Evolutionary conservation across 1,284 basidiomycete genomes (phyloP), one percentile per base, ranked within the genome.

Genomic region (Gomphus bonarii): DNA sequence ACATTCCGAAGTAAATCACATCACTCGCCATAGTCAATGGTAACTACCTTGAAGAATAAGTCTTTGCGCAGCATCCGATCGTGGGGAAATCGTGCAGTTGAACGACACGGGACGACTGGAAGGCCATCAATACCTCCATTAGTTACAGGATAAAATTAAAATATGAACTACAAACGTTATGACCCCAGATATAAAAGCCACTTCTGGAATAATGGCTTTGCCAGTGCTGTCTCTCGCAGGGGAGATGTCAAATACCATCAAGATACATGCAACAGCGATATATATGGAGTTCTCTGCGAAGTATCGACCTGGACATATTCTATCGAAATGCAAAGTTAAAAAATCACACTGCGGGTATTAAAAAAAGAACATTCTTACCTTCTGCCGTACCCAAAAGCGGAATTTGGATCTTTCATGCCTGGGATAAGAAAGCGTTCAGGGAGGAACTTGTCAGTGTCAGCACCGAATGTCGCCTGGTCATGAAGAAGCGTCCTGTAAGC

Each of bases 201-300:
- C 28, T 25, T n/a, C 11, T 35, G 7, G 20, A 33, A 31, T 7
- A 28, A 71, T 65, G 1, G 62, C 58, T 0, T 64, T 60, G 11
- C 70, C 71, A 12, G 63, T 36, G 1, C 59, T 46, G 47, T 70
- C 68, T 12, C 62, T 55, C 1, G 44, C 7, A 16, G 44, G n/a
- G 22, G 28, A 9, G 28, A 65, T 64, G 42, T 62, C 53, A 48
- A 62, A 65, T 5, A 50, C 42, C 3, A 61, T 38, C 9, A 65
- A 57, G 12, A 63, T 50, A 28, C 60, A 61, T 0, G 59, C 62
- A 5, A 62, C 46, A 11, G 36, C 50, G 18, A 63, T 58, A 43
- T 43, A 65, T 12, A 64, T 46, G 16, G 58, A 51, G 31, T 54
- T 58, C 22, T 59, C 53, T 5, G 59, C 63, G 6, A 63, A 51